Percentiles rank a stretch among this genome's conserved stretches.
Conservation (phyloP, 257 asterid species). For the Linderniella brevidens region DNA sequence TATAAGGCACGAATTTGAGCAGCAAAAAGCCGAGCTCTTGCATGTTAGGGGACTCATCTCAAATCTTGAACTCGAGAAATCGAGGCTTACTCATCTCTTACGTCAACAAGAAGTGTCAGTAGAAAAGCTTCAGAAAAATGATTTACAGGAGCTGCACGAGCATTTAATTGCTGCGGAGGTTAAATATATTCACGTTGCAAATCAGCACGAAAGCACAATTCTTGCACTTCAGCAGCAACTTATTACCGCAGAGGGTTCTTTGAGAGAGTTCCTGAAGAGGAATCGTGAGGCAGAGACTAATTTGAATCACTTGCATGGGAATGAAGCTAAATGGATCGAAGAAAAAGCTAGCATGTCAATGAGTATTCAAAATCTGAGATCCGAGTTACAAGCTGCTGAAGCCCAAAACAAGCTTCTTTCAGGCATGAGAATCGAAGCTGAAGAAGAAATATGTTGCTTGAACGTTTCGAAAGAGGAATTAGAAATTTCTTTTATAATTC, state of each 20-base stretch:
- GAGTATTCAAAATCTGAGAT: slow-evolving; percentile 25
- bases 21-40: slow-evolving; percentile 35
- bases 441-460: slow-evolving; percentile 32
- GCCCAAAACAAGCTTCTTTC: slow-evolving; percentile 44
- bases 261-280: slow-evolving; percentile 29
- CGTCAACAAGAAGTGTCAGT: slow-evolving; percentile 26
- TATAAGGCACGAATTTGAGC: slow-evolving; percentile 20
- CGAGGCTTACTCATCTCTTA: slow-evolving; percentile 31
- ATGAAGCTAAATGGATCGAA: slow-evolving; percentile 29
- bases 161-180: slow-evolving; percentile 39
- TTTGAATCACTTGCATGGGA: slow-evolving; percentile 24
- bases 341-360: slow-evolving; percentile 29
- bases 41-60: slow-evolving; percentile 30
- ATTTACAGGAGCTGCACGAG: slow-evolving; percentile 35
- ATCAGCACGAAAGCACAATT: slow-evolving; percentile 23
- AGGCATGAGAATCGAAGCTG: slow-evolving; percentile 22
- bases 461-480: slow-evolving; percentile 40
- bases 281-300: slow-evolving; percentile 21
- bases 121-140: slow-evolving; percentile 33
- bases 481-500: slow-evolving; percentile 33
- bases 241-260: slow-evolving; percentile 24
- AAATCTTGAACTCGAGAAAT: slow-evolving; percentile 48
- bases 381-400: slow-evolving; percentile 32
- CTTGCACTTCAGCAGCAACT: slow-evolving; percentile 29
- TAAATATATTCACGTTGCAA: slow-evolving; percentile 27